phyloP scores from a whole-genome alignment of 2,329 filamentous ascomycete genomes.

The Alternaria postmessia region DNA sequence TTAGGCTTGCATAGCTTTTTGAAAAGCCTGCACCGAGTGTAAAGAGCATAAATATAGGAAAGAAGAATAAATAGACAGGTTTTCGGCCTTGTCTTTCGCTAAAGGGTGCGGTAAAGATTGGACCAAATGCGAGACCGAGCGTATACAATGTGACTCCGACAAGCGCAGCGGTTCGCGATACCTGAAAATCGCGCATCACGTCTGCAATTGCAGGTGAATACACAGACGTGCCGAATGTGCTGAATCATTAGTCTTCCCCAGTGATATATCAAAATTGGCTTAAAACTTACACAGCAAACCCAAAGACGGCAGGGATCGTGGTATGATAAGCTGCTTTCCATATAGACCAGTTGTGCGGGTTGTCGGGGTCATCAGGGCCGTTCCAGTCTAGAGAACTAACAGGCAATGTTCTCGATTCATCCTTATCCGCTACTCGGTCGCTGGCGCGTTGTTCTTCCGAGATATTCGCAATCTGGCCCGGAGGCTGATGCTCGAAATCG shows the following conservation, averaged over 20 bases:
- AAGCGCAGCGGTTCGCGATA: slow-evolving; percentile 65
- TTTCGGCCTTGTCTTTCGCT: slow-evolving; percentile 67
- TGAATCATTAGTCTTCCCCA: slow-evolving; percentile 30
- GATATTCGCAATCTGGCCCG: not conserved
- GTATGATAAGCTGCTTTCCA: slow-evolving; percentile 45
- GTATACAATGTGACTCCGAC: slow-evolving; percentile 68
- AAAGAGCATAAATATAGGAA: slow-evolving; percentile 63
- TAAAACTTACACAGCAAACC: slow-evolving; percentile 47
- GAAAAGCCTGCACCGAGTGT: slow-evolving; percentile 64
- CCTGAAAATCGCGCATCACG: slow-evolving; percentile 62
- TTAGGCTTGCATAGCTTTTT: slow-evolving; percentile 60
- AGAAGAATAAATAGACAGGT: slow-evolving; percentile 59
- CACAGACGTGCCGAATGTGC: slow-evolving; percentile 64
- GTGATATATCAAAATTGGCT: not conserved
- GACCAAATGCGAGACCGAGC: slow-evolving; percentile 67
- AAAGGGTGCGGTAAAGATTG: slow-evolving; percentile 66
- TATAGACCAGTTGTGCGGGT: slow-evolving; percentile 52
- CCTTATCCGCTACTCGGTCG: not conserved
- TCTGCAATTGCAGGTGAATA: slow-evolving; percentile 59
- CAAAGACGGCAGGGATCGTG: slow-evolving; percentile 44
- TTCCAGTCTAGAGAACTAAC: slow-evolving; percentile 36
- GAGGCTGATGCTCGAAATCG: not conserved
- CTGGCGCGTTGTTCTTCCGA: not conserved
- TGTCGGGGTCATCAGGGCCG: slow-evolving; percentile 46
- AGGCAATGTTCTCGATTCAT: not conserved